Conservation (phyloP, 805 yeast species). For the Ogataea pilisensis region DNA sequence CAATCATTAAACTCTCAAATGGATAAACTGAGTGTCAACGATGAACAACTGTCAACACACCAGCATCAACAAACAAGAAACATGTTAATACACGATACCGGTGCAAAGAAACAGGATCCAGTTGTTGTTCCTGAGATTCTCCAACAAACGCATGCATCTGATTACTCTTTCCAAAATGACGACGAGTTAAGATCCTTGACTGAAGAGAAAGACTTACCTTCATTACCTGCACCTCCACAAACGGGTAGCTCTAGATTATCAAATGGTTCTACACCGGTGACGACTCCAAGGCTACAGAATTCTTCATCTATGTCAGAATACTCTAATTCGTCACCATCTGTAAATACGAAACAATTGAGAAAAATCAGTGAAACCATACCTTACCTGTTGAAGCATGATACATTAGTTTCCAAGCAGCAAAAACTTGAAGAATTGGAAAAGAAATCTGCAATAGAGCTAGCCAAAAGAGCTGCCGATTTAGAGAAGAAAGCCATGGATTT, state of each 20-base stretch:
- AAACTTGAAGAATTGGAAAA: slow-evolving; percentile 77
- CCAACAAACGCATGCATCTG: slow-evolving; percentile 14
- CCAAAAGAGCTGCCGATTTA: slow-evolving; percentile 68
- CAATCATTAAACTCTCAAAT: slow-evolving; percentile 15
- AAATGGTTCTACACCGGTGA: slow-evolving; percentile 11
- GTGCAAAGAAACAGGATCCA: not conserved
- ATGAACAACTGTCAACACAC: not conserved
- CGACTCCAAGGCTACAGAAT: slow-evolving; percentile 19
- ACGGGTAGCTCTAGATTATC: slow-evolving; percentile 5
- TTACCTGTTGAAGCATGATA: slow-evolving; percentile 75
- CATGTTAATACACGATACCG: slow-evolving; percentile 11
- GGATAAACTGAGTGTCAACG: slow-evolving; percentile 9
- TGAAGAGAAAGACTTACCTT: slow-evolving; percentile 8
- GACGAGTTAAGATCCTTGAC: slow-evolving; percentile 22
- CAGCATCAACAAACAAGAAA: not conserved
- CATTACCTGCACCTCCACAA: slow-evolving; percentile 1
- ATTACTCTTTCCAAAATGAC: slow-evolving; percentile 23
- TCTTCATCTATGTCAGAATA: slow-evolving; percentile 23
- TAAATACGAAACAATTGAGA: slow-evolving; percentile 59
- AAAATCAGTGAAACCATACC: slow-evolving; percentile 82
- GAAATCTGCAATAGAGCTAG: slow-evolving; percentile 69
- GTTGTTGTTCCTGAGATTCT: slow-evolving; percentile 15
- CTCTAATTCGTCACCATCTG: slow-evolving; percentile 23
- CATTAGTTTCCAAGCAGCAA: slow-evolving; percentile 68
- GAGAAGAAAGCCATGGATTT: slow-evolving; percentile 72